Evolutionary conservation across 805 yeast species (phyloP).

Genomic region (Wickerhamomyces hampshirensis): DNA sequence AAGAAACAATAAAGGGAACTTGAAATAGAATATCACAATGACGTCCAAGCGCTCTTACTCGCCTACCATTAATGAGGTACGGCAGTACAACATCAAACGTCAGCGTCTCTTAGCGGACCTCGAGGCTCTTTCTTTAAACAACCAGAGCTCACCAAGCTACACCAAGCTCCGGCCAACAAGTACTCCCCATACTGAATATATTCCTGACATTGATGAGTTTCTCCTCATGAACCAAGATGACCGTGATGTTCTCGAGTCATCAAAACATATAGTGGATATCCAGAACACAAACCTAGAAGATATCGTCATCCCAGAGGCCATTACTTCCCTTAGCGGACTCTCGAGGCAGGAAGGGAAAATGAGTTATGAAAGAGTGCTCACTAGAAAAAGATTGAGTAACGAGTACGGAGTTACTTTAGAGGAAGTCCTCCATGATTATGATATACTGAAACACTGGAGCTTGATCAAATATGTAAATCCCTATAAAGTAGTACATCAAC

Average conservation of each 20-base stretch:
- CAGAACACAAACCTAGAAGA: slow-evolving; percentile 1
- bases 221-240: slow-evolving; percentile 20
- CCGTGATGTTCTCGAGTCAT: slow-evolving; percentile 15
- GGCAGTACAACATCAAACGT: slow-evolving; percentile 29
- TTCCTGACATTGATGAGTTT: slow-evolving; percentile 20
- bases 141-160: slow-evolving; percentile 3
- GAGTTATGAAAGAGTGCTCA: slow-evolving; percentile 8
- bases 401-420: slow-evolving; percentile 15
- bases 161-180: slow-evolving; percentile 8
- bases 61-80: slow-evolving; percentile 18
- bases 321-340: slow-evolving; percentile 2
- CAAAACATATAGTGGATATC: slow-evolving; percentile 9
- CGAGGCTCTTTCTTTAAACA: slow-evolving; percentile 22
- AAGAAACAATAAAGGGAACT: not conserved
- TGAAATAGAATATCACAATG: not conserved
- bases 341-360: slow-evolving; percentile 2
- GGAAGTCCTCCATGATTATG: slow-evolving; percentile 22
- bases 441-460: slow-evolving; percentile 23
- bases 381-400: slow-evolving; percentile 2
- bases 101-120: slow-evolving; percentile 30
- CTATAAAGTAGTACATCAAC: slow-evolving; percentile 14
- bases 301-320: slow-evolving; percentile 10
- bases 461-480: slow-evolving; percentile 26
- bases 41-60: slow-evolving; percentile 13
- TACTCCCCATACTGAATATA: slow-evolving; percentile 8